These are phyloP conservation scores for Pelargonium fulgidum DNA, from an alignment of 441 rosid genomes.

Conservation along the genomic window DNA sequence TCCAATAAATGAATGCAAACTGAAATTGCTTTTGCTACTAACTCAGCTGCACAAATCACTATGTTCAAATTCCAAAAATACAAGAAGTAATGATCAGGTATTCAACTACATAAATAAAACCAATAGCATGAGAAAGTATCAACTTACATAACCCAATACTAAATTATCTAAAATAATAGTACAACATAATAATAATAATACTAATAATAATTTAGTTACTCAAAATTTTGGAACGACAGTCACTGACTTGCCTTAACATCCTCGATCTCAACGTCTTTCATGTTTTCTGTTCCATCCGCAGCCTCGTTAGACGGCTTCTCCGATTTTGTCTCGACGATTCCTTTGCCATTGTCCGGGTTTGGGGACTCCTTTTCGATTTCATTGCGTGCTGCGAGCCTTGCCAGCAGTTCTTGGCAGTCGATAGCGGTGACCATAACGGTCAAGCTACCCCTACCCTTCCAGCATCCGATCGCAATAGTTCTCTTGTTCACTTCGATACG, in stretches of 20 bases:
- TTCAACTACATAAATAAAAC: too few relatives aligned
- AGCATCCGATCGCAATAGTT: slow-evolving; percentile 77
- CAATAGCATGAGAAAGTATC: too few relatives aligned
- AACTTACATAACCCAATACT: too few relatives aligned
- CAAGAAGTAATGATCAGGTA: too few relatives aligned
- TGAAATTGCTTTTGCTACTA: too few relatives aligned
- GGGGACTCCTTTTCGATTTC: slow-evolving; percentile 22
- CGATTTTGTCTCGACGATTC: slow-evolving; percentile 13
- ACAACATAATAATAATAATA: too few relatives aligned
- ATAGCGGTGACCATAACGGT: slow-evolving; percentile 81
- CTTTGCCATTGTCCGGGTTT: not conserved
- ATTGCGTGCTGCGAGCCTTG: slow-evolving; percentile 46
- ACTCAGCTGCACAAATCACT: too few relatives aligned
- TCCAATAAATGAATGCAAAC: too few relatives aligned
- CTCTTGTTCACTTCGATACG: slow-evolving; percentile 36
- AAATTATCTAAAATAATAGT: too few relatives aligned
- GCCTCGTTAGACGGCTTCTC: not conserved
- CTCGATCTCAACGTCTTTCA: not conserved
- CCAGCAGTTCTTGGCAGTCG: slow-evolving; percentile 78
- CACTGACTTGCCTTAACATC: not conserved
- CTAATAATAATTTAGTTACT: not conserved
- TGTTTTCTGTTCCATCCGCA: not conserved
- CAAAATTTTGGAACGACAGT: not conserved
- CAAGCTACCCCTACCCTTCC: slow-evolving; percentile 77
- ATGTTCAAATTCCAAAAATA: too few relatives aligned